Evolutionary conservation across 192 early-diverging fungal species (phyloP).

Genomic region (Irineochytrium annulatum): DNA sequence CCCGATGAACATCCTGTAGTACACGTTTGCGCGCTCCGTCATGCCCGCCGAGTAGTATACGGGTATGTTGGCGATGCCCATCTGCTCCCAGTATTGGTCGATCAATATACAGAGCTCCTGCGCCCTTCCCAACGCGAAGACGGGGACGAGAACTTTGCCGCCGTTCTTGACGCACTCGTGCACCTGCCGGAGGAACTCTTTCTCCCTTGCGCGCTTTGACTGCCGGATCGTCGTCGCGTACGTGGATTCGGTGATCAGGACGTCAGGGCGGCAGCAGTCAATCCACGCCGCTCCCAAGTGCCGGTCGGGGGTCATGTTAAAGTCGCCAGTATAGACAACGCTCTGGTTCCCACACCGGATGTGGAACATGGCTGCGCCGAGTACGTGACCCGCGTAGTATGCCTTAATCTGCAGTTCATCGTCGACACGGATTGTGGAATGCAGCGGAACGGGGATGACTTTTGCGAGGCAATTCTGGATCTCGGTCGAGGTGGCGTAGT

Average conservation of each 20-base stretch:
- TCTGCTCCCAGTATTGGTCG: constrained; percentile 92
- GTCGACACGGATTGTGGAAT: constrained; percentile 84
- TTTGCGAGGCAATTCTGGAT: constrained; percentile 95
- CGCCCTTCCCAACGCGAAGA: constrained; percentile 96
- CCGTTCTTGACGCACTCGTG: constrained; percentile 71
- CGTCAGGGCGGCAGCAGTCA: constrained; percentile 82
- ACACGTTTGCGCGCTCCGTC: constrained; percentile 89
- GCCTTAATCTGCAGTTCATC: constrained; percentile 88
- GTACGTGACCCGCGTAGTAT: constrained; percentile 97
- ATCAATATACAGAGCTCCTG: constrained; percentile 97
- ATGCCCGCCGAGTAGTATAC: constrained; percentile 95
- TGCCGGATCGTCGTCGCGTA: constrained; percentile 96
- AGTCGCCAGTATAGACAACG: constrained; percentile 96
- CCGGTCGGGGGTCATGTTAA: constrained; percentile 96
- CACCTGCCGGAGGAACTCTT: constrained; percentile 88
- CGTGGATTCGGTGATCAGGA: constrained; percentile 94
- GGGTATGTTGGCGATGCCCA: constrained; percentile 77
- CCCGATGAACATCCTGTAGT: constrained; percentile 94
- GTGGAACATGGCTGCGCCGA: constrained; percentile 97
- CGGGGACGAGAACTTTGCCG: constrained; percentile 67
- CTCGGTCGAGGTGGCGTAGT: constrained; percentile 83
- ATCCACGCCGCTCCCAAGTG: constrained; percentile 97
- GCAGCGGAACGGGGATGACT: constrained; percentile 81
- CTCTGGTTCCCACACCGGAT: constrained; percentile 59
- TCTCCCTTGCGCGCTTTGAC: constrained; percentile 87